Evolutionary conservation across 2,329 filamentous ascomycete species (phyloP).

Genomic region (Neonectria faginata): DNA sequence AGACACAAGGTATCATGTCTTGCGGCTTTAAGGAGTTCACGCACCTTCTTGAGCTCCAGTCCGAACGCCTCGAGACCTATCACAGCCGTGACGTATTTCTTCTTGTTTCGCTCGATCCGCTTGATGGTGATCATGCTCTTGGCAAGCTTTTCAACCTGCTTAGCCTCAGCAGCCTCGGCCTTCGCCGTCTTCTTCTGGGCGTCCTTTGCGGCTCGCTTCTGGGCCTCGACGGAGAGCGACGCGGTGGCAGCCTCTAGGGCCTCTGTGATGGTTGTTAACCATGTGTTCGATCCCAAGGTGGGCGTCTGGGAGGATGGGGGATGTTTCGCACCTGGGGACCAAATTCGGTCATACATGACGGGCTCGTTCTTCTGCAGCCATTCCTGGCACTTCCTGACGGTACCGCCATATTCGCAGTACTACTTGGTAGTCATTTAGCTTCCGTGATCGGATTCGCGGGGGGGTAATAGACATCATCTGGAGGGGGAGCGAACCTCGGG

Average conservation of each 20-base stretch:
- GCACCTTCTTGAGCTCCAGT: conserved; percentile 88
- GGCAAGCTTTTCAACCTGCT: conserved; percentile 84
- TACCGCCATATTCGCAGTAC: conserved; percentile 99
- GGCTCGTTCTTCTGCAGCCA: conserved; percentile 86
- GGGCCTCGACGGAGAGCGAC: conserved; percentile 87
- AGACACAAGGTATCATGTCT: neutral
- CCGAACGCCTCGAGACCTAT: conserved; percentile 90
- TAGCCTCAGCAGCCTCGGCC: conserved; percentile 86
- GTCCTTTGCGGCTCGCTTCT: conserved; percentile 95
- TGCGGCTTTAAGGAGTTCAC: conserved; percentile 4
- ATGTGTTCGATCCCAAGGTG: conserved; percentile 11
- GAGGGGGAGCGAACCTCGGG: conserved; percentile 66
- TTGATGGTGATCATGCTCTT: conserved; percentile 90
- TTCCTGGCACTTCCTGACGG: conserved; percentile 95
- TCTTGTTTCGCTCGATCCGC: conserved; percentile 97
- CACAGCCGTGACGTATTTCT: conserved; percentile 96
- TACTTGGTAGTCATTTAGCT: conserved; percentile 57
- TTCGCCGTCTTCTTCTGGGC: conserved; percentile 97
- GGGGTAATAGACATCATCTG: conserved; percentile 4
- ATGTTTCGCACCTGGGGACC: conserved; percentile 78
- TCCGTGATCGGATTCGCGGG: conserved; percentile 25
- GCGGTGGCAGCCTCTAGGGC: conserved; percentile 86
- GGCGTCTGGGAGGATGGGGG: conserved; percentile 7
- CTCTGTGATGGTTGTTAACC: conserved; percentile 61
- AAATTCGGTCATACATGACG: conserved; percentile 80